Evolutionary conservation across 208 protist species (phyloP).

Genomic region (Entamoeba dispar): DNA sequence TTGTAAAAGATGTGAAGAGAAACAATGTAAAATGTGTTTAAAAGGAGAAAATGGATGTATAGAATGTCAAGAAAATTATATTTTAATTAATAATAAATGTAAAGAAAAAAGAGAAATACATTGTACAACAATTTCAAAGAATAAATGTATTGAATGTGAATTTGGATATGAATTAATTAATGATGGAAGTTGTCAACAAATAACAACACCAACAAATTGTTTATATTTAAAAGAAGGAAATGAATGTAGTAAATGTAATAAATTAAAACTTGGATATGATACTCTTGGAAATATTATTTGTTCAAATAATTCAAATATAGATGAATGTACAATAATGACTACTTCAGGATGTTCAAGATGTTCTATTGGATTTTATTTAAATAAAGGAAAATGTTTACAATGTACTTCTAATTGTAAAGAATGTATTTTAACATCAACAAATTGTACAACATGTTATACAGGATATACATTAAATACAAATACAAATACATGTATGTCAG

Average conservation of each 20-base stretch:
- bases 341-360: background rate
- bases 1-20: background rate
- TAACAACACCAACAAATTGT: background rate
- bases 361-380: background rate
- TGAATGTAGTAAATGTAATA: background rate
- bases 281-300: background rate
- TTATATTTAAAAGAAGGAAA: background rate
- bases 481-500: background rate
- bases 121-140: background rate
- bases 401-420: background rate
- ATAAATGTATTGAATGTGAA: background rate
- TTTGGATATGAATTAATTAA: background rate
- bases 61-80: background rate
- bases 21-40: background rate
- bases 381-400: background rate
- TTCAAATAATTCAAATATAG: background rate
- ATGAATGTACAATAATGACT: background rate
- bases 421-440: background rate
- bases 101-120: background rate
- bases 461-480: background rate
- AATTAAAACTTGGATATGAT: background rate
- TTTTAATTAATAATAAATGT: background rate
- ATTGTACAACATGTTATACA: background rate
- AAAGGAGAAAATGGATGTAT: no score
- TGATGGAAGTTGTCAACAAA: background rate